These are phyloP conservation scores for Physaria fendleri DNA, from an alignment of 345 rosid species.

Conservation along the genomic window DNA sequence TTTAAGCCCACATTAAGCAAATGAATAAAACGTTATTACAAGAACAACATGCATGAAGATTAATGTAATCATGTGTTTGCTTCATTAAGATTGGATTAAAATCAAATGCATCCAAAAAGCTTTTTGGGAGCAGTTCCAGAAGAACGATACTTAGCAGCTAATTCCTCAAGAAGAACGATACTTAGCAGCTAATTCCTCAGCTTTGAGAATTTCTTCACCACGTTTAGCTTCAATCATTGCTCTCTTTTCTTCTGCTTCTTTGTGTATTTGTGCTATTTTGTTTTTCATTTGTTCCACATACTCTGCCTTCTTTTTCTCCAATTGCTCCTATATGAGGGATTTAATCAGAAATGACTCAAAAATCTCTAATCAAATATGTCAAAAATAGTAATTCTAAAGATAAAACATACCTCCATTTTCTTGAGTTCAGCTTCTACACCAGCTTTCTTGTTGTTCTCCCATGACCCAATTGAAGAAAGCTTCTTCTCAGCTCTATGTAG, in stretches of 20 bases:
- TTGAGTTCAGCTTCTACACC: slow-evolving; percentile 32
- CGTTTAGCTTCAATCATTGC: slow-evolving; percentile 33
- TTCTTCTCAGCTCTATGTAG: slow-evolving; percentile 37
- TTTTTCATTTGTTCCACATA: slow-evolving; percentile 29
- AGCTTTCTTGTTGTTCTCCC: slow-evolving; percentile 35
- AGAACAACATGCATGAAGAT: too few relatives aligned
- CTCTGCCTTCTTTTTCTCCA: slow-evolving; percentile 30
- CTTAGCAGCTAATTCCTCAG: slow-evolving; percentile 33
- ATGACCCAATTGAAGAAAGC: slow-evolving; percentile 31
- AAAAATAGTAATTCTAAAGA: too few relatives aligned
- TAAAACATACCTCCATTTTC: slow-evolving; percentile 26
- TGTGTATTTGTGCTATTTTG: slow-evolving; percentile 35
- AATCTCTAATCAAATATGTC: too few relatives aligned
- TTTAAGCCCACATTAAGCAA: slow-evolving; percentile 4
- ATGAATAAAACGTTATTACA: neutral
- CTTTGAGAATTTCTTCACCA: slow-evolving; percentile 25
- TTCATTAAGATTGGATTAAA: neutral
- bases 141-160: slow-evolving; percentile 30
- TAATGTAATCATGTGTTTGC: neutral
- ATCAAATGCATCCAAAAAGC: slow-evolving; percentile 27
- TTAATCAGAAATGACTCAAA: neutral
- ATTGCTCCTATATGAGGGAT: slow-evolving; percentile 8
- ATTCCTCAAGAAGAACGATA: too few relatives aligned
- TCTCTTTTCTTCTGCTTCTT: slow-evolving; percentile 30
- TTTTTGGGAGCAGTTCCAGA: slow-evolving; percentile 28